Evolutionary conservation across 371 early-diverging fungal genomes (phyloP), one percentile per base, ranked within the genome.

Genomic region (Mortierella sp.): DNA sequence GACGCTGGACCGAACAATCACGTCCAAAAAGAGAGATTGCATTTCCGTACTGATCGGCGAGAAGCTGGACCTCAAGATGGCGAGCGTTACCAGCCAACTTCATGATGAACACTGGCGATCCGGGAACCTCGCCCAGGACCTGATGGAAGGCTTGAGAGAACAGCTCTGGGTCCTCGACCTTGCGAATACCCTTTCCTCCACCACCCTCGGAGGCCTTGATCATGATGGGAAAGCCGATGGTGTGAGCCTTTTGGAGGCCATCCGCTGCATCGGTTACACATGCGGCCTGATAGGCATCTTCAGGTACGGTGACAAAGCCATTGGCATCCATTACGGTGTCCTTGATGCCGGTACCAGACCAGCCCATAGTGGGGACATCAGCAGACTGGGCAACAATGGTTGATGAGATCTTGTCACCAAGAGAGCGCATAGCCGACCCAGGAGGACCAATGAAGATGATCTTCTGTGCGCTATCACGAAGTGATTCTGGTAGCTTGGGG

Each of bases 161-260:
- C 66, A 88, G 85, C 20, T 87, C 86, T 40, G 88, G 88, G 63
- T 89, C 88, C 43, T 94, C 90, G 18, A 97, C 97, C 86, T 94
- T 95, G 73, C 98, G 94, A 73, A 99, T 99, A 78, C 99, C 99
- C 87, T 99, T 99, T 67, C 99, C 99, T 74, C 99, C 99, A 68
- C 99, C 99, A 81, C 99, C 99, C 87, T 98, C 97, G 14, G 96
- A 96, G n/a, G 98, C 99, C 87, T 99, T 99, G 86, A 99, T 95
- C 98, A 99, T 98, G 77, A 99, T 90, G 16, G 99, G 99, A 86
- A 93, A 99, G 3, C 97, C 98, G 59, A 98, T 96, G 75, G 91
- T 88, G 66, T 92, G 90, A 5, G 98, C 97, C 71, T 94, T 92
- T 40, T 83, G 76, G 51, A 98, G 85, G 73, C 93, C 96, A 72